These are phyloP conservation scores for Cercophora samala DNA, from an alignment of 495 filamentous ascomycete species.

Conservation along the genomic window DNA sequence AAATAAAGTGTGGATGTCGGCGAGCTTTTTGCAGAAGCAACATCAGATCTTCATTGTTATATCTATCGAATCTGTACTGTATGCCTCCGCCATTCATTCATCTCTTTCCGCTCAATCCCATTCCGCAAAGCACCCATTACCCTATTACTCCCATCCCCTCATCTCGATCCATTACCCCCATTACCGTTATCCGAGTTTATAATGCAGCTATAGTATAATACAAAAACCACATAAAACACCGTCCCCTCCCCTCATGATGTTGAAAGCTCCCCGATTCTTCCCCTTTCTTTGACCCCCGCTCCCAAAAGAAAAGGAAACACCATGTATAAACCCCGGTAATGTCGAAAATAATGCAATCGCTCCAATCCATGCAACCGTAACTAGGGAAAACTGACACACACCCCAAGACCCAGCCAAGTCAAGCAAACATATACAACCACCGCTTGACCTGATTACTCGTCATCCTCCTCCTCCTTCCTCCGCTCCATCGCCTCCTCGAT, in stretches of 20 bases:
- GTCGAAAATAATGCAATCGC: slow-evolving; percentile 1
- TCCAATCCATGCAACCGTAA: slow-evolving; percentile 2
- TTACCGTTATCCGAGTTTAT: slow-evolving; percentile 6
- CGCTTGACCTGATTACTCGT: neutral
- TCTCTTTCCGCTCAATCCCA: neutral
- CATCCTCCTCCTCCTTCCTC: slow-evolving; percentile 10
- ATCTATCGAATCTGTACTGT: neutral
- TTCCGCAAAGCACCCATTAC: neutral
- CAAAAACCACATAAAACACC: slow-evolving; percentile 8
- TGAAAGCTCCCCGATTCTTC: neutral
- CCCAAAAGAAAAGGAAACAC: neutral
- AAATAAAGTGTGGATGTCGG: too few species aligned
- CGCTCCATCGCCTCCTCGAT: slow-evolving; percentile 42
- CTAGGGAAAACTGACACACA: neutral
- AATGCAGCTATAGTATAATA: slow-evolving; percentile 21
- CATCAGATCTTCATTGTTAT: neutral
- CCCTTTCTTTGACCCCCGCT: neutral
- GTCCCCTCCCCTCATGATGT: neutral
- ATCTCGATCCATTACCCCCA: neutral
- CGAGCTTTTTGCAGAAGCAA: too few species aligned
- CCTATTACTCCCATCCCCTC: neutral
- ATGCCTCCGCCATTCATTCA: neutral
- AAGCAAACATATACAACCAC: neutral
- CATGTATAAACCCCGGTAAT: neutral
- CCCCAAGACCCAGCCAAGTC: neutral